A percentile compares a stretch with the other conserved stretches of the same genome.
Conservation (phyloP, 129 eudicot species). For the Smallanthus sonchifolius region DNA sequence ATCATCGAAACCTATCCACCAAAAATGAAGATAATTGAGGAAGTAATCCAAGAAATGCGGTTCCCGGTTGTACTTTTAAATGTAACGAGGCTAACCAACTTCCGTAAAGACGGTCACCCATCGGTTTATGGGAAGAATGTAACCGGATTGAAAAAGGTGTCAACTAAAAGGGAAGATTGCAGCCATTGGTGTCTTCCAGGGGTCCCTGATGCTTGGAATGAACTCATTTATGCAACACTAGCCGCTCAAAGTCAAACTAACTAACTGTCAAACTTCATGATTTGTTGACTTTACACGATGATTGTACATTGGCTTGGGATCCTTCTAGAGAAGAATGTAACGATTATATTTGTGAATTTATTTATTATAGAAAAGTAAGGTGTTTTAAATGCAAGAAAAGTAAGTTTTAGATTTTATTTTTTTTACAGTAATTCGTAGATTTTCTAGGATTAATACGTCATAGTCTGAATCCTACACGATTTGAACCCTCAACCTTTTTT, state of each 20-base stretch:
- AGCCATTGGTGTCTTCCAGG: constrained; percentile 99
- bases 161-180: constrained; percentile 72
- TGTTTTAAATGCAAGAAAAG: no score
- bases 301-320: neutral
- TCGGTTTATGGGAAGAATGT: constrained; percentile 71
- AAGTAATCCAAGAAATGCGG: constrained; percentile 57
- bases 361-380: neutral
- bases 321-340: neutral
- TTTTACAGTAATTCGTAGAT: no score
- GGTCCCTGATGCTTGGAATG: constrained; percentile 97
- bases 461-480: no score
- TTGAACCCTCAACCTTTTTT: no score
- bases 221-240: constrained; percentile 74
- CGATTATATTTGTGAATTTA: neutral
- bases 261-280: neutral
- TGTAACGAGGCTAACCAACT: constrained; percentile 83
- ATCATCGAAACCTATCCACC: constrained; percentile 66
- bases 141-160: constrained; percentile 43
- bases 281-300: neutral
- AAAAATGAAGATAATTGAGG: constrained; percentile 80
- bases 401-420: no score
- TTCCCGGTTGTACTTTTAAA: constrained; percentile 67
- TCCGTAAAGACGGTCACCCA: constrained; percentile 91
- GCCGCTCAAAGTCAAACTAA: constrained; percentile 32
- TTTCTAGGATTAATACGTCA: no score